Percentiles rank a stretch among this genome's conserved stretches.
Conservation (phyloP, 352 stramenopile genomes). For the Pythium dissimile region DNA sequence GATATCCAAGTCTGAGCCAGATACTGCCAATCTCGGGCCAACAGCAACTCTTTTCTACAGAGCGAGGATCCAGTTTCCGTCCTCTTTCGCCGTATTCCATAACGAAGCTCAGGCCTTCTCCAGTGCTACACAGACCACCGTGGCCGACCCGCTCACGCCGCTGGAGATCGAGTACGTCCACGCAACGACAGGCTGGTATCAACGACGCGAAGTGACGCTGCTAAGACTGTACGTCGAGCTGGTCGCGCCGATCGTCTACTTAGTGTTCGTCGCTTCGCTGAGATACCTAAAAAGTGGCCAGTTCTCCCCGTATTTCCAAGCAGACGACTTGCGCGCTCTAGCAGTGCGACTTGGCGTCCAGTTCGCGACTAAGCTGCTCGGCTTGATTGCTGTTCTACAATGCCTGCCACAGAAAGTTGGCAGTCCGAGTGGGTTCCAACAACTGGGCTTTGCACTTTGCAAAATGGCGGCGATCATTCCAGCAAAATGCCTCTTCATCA, state of each 20-base stretch:
- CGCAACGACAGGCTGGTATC: not conserved
- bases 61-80: no score
- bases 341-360: not conserved
- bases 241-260: constrained; percentile 7
- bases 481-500: not conserved
- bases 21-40: no score
- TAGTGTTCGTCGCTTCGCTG: not conserved
- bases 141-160: not conserved
- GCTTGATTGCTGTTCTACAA: not conserved
- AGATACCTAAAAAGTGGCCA: not conserved
- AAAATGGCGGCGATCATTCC: not conserved
- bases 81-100: no score
- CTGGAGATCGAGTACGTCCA: not conserved
- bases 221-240: constrained; percentile 12
- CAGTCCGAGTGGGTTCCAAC: not conserved
- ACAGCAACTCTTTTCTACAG: no score
- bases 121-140: not conserved
- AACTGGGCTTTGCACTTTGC: not conserved
- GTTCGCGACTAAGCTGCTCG: not conserved
- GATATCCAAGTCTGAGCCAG: no score
- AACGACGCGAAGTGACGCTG: constrained; percentile 2
- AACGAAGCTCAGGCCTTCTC: not conserved
- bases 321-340: not conserved
- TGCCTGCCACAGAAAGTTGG: no score
- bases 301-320: not conserved